Evolutionary conservation across 2,329 filamentous ascomycete genomes (phyloP), one percentile per base, ranked within the genome.

Genomic region (Colletotrichum sp.): DNA sequence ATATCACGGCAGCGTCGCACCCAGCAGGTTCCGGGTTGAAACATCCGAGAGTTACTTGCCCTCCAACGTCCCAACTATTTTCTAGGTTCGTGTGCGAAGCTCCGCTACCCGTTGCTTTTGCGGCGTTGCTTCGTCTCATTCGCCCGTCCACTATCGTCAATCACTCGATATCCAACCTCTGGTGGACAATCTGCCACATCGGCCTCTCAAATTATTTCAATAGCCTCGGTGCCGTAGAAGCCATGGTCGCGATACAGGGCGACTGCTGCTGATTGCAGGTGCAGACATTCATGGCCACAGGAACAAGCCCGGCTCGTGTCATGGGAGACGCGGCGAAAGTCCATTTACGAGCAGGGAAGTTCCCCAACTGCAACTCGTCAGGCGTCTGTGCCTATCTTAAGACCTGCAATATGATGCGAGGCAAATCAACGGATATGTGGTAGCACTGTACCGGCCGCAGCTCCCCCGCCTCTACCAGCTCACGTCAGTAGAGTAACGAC

Each of bases 11-110:
- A 24, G 48, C 28, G 72, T 74, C 67, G 48, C 67, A 66, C 28
- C 34, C 57, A 60, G 12, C 57, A 70, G 63, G 69, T 72, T 60
- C 63, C 69, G 55, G 63, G 28, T 36, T 72, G 63, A 38, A 72
- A 72, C 55, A 63, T 55, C 61, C 72, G 69, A 57, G 63, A 74
- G 67, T 66, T 38, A 63, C 28, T 18, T 52, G 38, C 30, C 55
- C 32, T 72, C 68, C 63, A 18, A 58, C 36, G 28, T 12, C 69
- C 15, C 52, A 28, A 55, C 52, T 36, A 52, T 36, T 60, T 72
- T 55, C 61, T 72, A 72, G 63, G 61, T 72, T 72, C 52, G 55
- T 58, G 58, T 72, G 63, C 61, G 38, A 66, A 68, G 57, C 28
- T 61, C 64, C 65, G 36, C 71, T 32, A 69, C 26, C 32, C 34